phyloP scores from a whole-genome alignment of 208 protist genomes.

The Polymyxa betae region DNA sequence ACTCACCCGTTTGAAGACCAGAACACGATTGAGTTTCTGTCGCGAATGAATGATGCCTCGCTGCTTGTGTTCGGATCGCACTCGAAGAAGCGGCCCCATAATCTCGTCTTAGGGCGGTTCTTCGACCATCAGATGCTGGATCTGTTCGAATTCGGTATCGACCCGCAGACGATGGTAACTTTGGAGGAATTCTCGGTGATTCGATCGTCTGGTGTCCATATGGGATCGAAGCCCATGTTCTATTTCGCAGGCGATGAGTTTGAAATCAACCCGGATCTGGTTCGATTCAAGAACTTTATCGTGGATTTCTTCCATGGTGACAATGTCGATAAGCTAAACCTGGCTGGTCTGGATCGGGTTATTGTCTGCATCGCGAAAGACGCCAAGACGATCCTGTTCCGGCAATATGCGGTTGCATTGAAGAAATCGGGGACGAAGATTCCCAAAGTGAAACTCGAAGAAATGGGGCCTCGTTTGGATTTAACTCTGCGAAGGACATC shows the following conservation, averaged over 20 bases:
- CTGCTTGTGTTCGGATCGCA: constrained; percentile 73
- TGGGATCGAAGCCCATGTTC: constrained; percentile 76
- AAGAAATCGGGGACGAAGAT: constrained; percentile 66
- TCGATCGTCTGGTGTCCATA: constrained; percentile 15
- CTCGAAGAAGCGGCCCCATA: constrained; percentile 78
- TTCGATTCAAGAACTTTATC: constrained; percentile 66
- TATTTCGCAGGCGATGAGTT: constrained; percentile 75
- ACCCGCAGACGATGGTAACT: constrained; percentile 59
- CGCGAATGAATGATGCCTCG: constrained; percentile 68
- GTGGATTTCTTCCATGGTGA: constrained; percentile 75
- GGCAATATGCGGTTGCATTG: constrained; percentile 53
- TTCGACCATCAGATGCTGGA: constrained; percentile 76
- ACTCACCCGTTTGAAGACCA: constrained; percentile 74
- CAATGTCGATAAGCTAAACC: constrained; percentile 67
- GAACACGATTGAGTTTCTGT: constrained; percentile 75
- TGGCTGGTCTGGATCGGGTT: constrained; percentile 75
- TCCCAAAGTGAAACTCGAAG: constrained; percentile 75
- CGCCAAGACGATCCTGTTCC: constrained; percentile 57
- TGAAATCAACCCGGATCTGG: constrained; percentile 68
- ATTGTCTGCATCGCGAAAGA: constrained; percentile 68
- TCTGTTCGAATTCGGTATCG: constrained; percentile 76
- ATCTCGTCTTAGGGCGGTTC: constrained; percentile 75
- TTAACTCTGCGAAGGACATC: constrained; percentile 68
- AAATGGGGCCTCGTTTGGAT: constrained; percentile 77
- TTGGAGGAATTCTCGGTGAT: constrained; percentile 61